Conservation (phyloP, 495 filamentous ascomycete species). For the Neurospora africana region DNA sequence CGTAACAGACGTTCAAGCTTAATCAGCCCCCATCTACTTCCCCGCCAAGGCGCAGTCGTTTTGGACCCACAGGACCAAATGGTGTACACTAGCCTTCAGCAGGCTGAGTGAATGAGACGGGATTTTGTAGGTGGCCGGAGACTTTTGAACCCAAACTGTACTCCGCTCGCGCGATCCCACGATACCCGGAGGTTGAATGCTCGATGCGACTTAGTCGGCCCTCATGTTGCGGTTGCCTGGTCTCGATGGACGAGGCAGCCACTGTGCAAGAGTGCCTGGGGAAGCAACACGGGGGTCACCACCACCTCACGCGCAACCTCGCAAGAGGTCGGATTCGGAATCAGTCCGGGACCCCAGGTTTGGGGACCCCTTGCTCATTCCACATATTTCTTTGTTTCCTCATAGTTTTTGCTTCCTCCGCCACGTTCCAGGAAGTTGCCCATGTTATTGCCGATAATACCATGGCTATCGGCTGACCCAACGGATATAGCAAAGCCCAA, state of each 20-base stretch:
- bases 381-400: neutral
- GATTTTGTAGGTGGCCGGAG: too few species aligned
- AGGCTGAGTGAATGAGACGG: too few species aligned
- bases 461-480: neutral
- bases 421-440: neutral
- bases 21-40: too few species aligned
- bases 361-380: neutral
- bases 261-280: neutral
- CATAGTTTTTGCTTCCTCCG: neutral
- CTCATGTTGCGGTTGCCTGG: neutral
- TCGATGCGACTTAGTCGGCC: neutral
- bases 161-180: neutral
- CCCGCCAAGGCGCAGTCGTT: too few species aligned
- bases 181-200: neutral
- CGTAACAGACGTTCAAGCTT: too few species aligned
- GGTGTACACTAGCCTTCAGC: too few species aligned
- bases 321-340: neutral
- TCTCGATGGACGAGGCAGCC: neutral
- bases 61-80: too few species aligned
- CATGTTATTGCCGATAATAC: neutral
- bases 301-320: neutral
- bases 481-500: neutral
- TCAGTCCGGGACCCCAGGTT: neutral
- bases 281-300: neutral
- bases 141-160: too few species aligned